These are phyloP conservation scores for Schizochytrium sp. DNA, from an alignment of 108 stramenopile species.

Conservation along the genomic window DNA sequence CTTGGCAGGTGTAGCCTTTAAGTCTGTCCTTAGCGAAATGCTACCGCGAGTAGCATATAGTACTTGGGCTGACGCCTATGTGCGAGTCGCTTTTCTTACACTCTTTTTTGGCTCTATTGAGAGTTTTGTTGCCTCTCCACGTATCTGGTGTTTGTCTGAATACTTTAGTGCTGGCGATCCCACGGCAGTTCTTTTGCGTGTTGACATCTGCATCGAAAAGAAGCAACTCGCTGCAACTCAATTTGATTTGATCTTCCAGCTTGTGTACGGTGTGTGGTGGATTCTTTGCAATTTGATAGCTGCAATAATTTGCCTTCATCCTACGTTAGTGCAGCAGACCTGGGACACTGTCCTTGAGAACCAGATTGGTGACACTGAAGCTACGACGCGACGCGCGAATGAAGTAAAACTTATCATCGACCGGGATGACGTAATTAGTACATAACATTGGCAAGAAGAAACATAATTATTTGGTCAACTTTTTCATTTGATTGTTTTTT, in stretches of 20 bases:
- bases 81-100: neutral
- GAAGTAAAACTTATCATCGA: neutral
- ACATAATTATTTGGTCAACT: neutral
- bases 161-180: neutral
- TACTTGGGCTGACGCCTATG: constrained; percentile 38
- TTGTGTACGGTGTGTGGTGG: neutral
- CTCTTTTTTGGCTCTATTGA: constrained; percentile 9
- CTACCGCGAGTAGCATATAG: constrained; percentile 39
- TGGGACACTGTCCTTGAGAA: constrained; percentile 31
- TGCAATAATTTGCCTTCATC: neutral
- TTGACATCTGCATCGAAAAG: neutral
- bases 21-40: constrained; percentile 5
- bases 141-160: neutral
- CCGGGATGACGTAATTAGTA: neutral
- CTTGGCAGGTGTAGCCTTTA: constrained; percentile 23
- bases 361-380: constrained; percentile 50
- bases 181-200: neutral
- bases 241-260: constrained; percentile 35
- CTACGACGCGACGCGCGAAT: neutral
- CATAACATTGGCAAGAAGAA: neutral
- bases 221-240: constrained; percentile 9
- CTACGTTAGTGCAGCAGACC: neutral
- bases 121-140: constrained; percentile 11
- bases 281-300: constrained; percentile 21
- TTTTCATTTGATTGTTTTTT: neutral